A percentile compares a stretch with the other conserved stretches of the same genome.
Conservation (phyloP, 306 rosid genomes). For the Abrus pulchellus region DNA sequence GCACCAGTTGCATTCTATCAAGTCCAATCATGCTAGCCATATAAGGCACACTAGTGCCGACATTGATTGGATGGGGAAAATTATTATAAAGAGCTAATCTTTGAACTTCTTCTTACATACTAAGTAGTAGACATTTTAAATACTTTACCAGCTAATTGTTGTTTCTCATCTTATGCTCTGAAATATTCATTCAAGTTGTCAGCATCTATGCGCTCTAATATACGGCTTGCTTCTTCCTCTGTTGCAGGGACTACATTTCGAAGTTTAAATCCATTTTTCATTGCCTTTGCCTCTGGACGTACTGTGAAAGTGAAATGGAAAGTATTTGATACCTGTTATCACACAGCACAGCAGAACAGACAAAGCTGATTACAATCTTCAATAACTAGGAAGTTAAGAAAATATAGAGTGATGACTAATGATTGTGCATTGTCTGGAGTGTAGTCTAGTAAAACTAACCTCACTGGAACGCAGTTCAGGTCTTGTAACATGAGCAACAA, state of each 20-base stretch:
- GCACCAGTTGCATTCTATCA: conserved; percentile 28
- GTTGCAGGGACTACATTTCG: conserved; percentile 91
- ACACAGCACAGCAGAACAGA: neutral
- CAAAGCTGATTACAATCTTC: conserved; percentile 26
- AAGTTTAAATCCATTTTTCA: conserved; percentile 64
- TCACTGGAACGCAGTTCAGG: conserved; percentile 91
- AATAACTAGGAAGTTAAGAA: conserved; percentile 12
- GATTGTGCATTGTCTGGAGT: neutral
- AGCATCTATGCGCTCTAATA: conserved; percentile 86
- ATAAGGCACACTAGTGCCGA: conserved; percentile 13
- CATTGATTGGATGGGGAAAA: conserved; percentile 13
- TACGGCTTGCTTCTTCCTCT: conserved; percentile 90
- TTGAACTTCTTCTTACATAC: conserved; percentile 32
- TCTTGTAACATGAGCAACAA: conserved; percentile 95
- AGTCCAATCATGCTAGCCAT: conserved; percentile 16
- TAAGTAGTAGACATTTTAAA: neutral
- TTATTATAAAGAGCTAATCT: conserved; percentile 32
- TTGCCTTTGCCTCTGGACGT: conserved; percentile 81
- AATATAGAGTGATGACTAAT: neutral
- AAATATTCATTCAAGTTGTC: conserved; percentile 57
- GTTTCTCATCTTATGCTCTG: conserved; percentile 43
- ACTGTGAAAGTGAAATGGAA: conserved; percentile 90
- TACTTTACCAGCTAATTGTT: conserved; percentile 39
- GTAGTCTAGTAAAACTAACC: conserved; percentile 58
- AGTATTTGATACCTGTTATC: conserved; percentile 75